Evolutionary conservation across 1,284 basidiomycete species (phyloP), one percentile per base, ranked within the genome.

Genomic region (Malassezia yamatoensis): DNA sequence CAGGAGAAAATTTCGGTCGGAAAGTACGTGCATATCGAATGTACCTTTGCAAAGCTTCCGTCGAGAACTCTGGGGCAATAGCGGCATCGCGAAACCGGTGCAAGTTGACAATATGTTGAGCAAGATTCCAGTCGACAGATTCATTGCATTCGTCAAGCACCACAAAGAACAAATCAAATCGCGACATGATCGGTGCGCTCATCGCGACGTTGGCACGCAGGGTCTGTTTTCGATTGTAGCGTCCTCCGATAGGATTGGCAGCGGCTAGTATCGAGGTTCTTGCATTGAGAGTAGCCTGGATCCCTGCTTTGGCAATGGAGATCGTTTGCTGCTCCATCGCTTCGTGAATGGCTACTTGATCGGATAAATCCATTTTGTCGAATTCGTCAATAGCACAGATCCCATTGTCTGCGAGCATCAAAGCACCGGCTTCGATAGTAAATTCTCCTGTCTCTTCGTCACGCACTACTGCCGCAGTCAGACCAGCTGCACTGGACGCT

Each of bases 321-420:
- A 98, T 96, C 1, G 93, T 98, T 79, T 98, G 93, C 78, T 98
- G 93, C 83, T 98, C 93, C 93, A 98, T 98, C 2, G 94, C 91
- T 81, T 98, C 93, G 81, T 99, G 94, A 66, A 99, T 98, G 35
- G 94, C 94, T 41, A 98, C 90, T 76, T 98, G 94, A 44, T 98
- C 94, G 2, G 88, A 85, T 45, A 96, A 83, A 76, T 98, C 93
- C 94, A 98, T 99, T 79, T 99, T 99, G 82, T 99, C 93, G 75
- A 99, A 98, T 77, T 98, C 94, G 79, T 98, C 94, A 70, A 99
- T 98, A 13, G 93, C 91, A 72, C 94, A 99, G 75, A 98, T 96
- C 18, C 94, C 94, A 66, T 98, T 98, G 79, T 99, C 94, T 7
- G 94, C 94, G 3, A 99, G 82, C 94, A 99, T 98, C 62, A 99